phyloP scores from a whole-genome alignment of 208 protist genomes.

The Blastocrithidia nonstop region DNA sequence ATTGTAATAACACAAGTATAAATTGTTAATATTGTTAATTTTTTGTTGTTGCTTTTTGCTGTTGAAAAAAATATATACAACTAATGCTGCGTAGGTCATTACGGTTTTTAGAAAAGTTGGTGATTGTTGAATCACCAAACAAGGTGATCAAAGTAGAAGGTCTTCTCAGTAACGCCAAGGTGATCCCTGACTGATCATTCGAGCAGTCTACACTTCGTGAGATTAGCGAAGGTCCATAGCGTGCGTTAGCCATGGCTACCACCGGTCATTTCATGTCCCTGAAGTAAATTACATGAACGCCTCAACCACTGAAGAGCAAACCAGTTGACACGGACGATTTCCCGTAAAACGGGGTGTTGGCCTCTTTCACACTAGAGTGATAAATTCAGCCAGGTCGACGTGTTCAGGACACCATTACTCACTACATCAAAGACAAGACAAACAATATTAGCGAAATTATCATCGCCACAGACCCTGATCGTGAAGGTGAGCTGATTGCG shows the following conservation, averaged over 20 bases:
- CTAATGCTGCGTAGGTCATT: not conserved
- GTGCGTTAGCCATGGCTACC: constrained; percentile 70
- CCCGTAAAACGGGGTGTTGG: constrained; percentile 36
- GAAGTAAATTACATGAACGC: constrained; percentile 54
- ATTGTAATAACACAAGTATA: not conserved
- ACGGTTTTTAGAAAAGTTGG: constrained; percentile 12
- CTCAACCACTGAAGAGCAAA: constrained; percentile 12
- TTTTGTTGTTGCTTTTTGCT: too few species aligned
- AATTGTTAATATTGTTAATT: too few species aligned
- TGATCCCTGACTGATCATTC: constrained; percentile 78
- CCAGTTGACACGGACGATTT: too few species aligned
- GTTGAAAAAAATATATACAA: too few species aligned
- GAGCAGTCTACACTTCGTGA: constrained; percentile 15
- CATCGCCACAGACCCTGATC: constrained; percentile 82
- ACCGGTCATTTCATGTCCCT: constrained; percentile 81
- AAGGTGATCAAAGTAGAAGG: constrained; percentile 83
- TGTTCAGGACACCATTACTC: constrained; percentile 68
- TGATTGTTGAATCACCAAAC: constrained; percentile 87
- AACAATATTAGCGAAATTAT: constrained; percentile 80
- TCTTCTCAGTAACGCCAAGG: constrained; percentile 59
- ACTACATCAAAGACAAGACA: constrained; percentile 62
- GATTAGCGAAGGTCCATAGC: constrained; percentile 42
- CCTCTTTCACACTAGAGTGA: constrained; percentile 59
- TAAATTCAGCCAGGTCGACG: constrained; percentile 49
- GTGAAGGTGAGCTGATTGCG: constrained; percentile 84